phyloP scores from a whole-genome alignment of 2,329 filamentous ascomycete genomes.

The Bipolaris victoriae region DNA sequence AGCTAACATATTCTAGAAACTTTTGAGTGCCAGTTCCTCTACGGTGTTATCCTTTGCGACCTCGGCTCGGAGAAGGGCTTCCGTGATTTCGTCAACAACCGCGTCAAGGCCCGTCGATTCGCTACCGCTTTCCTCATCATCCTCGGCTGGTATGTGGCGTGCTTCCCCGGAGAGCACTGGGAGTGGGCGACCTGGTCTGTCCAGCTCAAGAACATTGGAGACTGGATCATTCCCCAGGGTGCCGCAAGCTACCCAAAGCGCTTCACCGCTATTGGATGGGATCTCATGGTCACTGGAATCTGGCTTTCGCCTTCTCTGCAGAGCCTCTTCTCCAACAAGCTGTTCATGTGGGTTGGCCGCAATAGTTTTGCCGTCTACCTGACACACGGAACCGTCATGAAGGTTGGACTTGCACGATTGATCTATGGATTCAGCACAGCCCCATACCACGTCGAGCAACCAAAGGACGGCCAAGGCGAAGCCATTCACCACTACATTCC shows the following conservation, averaged over 20 bases:
- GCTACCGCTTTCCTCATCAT: constrained; percentile 50
- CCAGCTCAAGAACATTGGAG: constrained; percentile 50
- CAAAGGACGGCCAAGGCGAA: constrained; percentile 49
- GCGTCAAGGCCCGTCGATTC: constrained; percentile 48
- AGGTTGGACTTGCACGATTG: constrained; percentile 59
- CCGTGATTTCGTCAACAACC: constrained; percentile 53
- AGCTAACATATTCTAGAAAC: constrained; percentile 52
- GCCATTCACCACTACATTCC: constrained; percentile 52
- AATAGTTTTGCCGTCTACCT: constrained; percentile 64
- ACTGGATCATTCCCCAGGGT: constrained; percentile 57
- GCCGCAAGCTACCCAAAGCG: constrained; percentile 50
- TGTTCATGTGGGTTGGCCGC: constrained; percentile 61
- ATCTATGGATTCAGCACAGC: constrained; percentile 59
- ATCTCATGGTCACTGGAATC: constrained; percentile 58
- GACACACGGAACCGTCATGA: constrained; percentile 60
- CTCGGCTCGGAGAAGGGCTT: constrained; percentile 56
- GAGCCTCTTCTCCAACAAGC: constrained; percentile 56
- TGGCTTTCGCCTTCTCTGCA: constrained; percentile 58
- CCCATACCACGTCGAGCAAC: constrained; percentile 49
- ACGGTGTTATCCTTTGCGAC: constrained; percentile 60
- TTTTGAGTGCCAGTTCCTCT: constrained; percentile 60
- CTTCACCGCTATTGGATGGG: constrained; percentile 57
- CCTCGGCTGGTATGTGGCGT: constrained; percentile 56
- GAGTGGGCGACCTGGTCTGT: constrained; percentile 59
- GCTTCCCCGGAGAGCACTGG: constrained; percentile 58